These are phyloP conservation scores for Sanghuangporus weigelae DNA, from an alignment of 1,284 basidiomycete species.

Conservation along the genomic window DNA sequence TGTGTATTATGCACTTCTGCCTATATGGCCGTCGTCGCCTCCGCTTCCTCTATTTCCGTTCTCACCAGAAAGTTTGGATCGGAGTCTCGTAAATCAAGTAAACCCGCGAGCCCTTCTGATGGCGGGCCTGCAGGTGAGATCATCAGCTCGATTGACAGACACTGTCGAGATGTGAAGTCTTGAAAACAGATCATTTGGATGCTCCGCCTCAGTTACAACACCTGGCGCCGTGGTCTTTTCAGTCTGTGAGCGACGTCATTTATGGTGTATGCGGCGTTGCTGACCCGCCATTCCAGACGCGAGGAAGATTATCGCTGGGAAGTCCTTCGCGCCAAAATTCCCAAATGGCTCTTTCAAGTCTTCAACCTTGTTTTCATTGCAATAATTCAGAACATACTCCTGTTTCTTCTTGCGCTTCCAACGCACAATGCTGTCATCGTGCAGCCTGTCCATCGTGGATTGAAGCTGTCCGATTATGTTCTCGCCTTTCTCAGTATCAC, in stretches of 20 bases:
- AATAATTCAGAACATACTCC: slow-evolving; percentile 72
- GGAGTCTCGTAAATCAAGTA: slow-evolving; percentile 39
- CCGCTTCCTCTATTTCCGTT: slow-evolving; percentile 48
- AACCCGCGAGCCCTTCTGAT: slow-evolving; percentile 71
- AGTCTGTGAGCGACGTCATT: slow-evolving; percentile 42
- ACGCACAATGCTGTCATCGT: slow-evolving; percentile 49
- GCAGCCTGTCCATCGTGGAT: slow-evolving; percentile 41
- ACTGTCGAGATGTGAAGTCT: background rate
- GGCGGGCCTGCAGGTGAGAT: slow-evolving; percentile 51
- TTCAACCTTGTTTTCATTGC: slow-evolving; percentile 82
- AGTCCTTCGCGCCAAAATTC: slow-evolving; percentile 64
- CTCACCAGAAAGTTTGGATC: slow-evolving; percentile 44
- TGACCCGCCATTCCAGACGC: slow-evolving; percentile 29
- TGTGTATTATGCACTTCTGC: slow-evolving; percentile 67
- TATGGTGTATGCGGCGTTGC: background rate
- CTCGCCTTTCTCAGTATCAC: slow-evolving; percentile 56
- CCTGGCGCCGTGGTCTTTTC: slow-evolving; percentile 82
- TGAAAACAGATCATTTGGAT: slow-evolving; percentile 54
- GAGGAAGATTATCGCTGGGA: slow-evolving; percentile 95
- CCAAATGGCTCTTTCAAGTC: slow-evolving; percentile 69
- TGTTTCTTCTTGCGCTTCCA: slow-evolving; percentile 68
- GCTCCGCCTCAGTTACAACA: slow-evolving; percentile 78
- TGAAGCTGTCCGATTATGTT: slow-evolving; percentile 61
- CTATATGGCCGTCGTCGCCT: slow-evolving; percentile 51
- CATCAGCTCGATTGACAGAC: background rate